Evolutionary conservation across 768 basidiomycete species (phyloP).

Genomic region (Mycena indigotica): DNA sequence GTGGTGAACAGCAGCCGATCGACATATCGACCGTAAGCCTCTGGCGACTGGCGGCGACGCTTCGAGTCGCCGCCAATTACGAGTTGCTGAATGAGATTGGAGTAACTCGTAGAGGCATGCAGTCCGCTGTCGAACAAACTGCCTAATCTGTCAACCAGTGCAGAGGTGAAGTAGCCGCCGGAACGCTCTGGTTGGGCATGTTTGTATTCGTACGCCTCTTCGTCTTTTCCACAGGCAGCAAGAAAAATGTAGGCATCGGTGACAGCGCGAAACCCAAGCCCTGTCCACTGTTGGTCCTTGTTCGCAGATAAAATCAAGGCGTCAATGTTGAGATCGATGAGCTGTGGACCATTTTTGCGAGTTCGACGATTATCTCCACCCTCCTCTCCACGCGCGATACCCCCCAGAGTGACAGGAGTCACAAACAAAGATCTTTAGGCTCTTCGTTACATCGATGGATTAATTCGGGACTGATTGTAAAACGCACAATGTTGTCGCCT

Average conservation of each 20-base stretch:
- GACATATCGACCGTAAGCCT: neutral
- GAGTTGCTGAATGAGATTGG: neutral
- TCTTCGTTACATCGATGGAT: neutral
- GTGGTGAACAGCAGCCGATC: slow-evolving; percentile 4
- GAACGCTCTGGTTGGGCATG: no score
- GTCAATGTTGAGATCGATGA: no score
- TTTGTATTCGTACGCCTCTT: neutral
- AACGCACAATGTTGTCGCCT: slow-evolving; percentile 12
- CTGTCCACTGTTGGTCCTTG: neutral
- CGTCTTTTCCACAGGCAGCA: slow-evolving; percentile 2
- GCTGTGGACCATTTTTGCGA: no score
- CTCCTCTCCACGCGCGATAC: neutral
- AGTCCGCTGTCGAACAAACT: neutral
- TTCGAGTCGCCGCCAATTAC: neutral
- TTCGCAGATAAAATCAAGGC: no score
- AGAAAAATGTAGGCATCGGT: slow-evolving; percentile 5
- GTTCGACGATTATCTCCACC: neutral
- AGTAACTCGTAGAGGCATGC: neutral
- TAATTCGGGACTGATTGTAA: no score
- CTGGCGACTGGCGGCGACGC: neutral
- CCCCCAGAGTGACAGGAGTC: slow-evolving; percentile 15
- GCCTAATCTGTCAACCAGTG: no score
- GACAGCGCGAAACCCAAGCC: slow-evolving; percentile 3
- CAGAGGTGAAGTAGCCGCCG: slow-evolving; percentile 5
- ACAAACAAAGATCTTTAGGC: slow-evolving; percentile 1